Conservation (phyloP, 495 filamentous ascomycete species). For the Chaetomium fimeti region DNA sequence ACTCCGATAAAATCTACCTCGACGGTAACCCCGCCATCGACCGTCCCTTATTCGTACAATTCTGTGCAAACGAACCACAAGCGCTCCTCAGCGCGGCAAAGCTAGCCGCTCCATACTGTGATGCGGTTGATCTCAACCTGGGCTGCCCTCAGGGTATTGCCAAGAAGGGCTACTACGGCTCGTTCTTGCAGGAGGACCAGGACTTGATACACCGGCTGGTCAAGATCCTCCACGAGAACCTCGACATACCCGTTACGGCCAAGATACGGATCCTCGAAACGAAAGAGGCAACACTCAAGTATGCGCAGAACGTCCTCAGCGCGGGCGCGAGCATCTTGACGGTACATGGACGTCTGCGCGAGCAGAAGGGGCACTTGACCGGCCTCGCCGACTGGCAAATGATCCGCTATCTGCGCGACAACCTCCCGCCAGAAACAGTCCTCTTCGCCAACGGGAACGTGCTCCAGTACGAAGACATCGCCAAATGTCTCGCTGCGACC, state of each 20-base stretch:
- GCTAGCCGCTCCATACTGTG: constrained; percentile 77
- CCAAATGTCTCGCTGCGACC: constrained; percentile 74
- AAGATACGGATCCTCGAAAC: constrained; percentile 92
- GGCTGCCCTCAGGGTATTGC: constrained; percentile 99
- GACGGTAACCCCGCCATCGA: constrained; percentile 84
- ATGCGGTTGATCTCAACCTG: constrained; percentile 94
- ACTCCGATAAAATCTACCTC: constrained; percentile 52
- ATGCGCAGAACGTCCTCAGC: constrained; percentile 81
- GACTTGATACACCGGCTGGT: constrained; percentile 76
- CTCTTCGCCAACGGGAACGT: constrained; percentile 97
- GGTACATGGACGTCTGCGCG: constrained; percentile 82
- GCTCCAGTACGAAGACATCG: constrained; percentile 77
- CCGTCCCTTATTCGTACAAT: constrained; percentile 90
- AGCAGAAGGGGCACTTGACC: constrained; percentile 96
- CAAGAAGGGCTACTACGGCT: constrained; percentile 82
- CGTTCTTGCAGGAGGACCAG: constrained; percentile 93
- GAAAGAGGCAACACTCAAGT: constrained; percentile 79
- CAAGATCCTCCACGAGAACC: constrained; percentile 66
- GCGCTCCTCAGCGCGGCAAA: constrained; percentile 73
- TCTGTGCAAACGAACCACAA: constrained; percentile 87
- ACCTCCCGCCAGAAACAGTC: constrained; percentile 81
- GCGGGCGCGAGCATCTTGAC: constrained; percentile 92
- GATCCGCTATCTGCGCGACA: constrained; percentile 77
- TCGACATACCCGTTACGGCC: constrained; percentile 82
- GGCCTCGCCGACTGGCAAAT: constrained; percentile 88